Base-by-base conservation (phyloP, 2,329 filamentous ascomycete species). In the Thermomyces lanuginosus region DNA sequence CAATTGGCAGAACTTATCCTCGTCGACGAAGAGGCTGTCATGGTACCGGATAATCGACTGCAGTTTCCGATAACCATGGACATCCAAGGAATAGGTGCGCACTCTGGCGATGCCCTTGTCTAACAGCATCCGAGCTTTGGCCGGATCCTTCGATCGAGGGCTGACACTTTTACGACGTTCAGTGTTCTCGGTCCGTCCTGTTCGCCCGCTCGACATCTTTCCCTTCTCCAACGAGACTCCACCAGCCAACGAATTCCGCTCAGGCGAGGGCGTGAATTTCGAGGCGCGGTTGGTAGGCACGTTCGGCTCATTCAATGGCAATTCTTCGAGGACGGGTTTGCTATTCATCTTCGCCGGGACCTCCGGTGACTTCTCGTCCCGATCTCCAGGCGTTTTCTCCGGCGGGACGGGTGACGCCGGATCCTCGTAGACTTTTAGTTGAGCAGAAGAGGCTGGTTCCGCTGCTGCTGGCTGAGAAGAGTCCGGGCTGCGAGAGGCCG, bases 351-450 rank as follows among this genome's bases (percentile, higher is more conserved):
- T n/a, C 12, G 13, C 17, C 22, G 13, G 20, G 32, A 29, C 17
- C 18, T 18, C 16, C 20, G 5, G 19, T 21, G 8, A 24, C 16
- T 14, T 21, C 23, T n/a, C 27, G 32, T 36, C 11, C 35, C 29
- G 10, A 37, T 20, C 1, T 28, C 24, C 15, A 33, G 21, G 17
- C 13, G 16, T 23, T 28, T 32, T 19, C 12, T 36, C 23, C 7
- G 37, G 13, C 12, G 36, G 31, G 10, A 31, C 29, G 22, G 40
- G 44, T 2, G 45, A 54, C 28, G 61, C 59, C 1, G 62, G 62
- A 34, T 67, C 64, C 42, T 69, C 65, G 35, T 64, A 66, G 15
- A 65, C 61, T 27, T 59, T 58, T 3, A 65, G 28, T n/a, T n/a
- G n/a, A 8, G 29, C 31, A 21, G 19, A 21, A 5, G 24, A 12